Percentiles rank a stretch among this genome's conserved stretches.
Evolutionary conservation across 2,329 filamentous ascomycete species (phyloP).

Genomic region (Penicillium brasilianum): DNA sequence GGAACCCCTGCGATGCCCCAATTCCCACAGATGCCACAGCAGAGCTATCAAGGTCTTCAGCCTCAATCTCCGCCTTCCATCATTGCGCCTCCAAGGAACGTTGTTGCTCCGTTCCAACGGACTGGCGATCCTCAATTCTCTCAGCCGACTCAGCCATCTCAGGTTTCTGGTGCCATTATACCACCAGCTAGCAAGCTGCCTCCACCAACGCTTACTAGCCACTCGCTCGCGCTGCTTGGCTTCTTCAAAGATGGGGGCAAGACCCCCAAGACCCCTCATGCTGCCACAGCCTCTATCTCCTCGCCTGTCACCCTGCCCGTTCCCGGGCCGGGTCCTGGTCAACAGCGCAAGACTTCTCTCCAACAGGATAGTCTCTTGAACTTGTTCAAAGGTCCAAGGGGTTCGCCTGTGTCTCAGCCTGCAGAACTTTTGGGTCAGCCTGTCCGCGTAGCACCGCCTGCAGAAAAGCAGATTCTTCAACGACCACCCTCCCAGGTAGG

Average conservation of each 20-base stretch:
- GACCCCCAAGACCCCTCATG: conserved; percentile 31
- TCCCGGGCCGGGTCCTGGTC: conserved; percentile 17
- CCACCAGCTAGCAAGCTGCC: conserved; percentile 64
- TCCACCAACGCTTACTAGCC: conserved; percentile 61
- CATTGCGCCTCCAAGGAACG: conserved; percentile 30
- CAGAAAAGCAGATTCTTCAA: conserved; percentile 42
- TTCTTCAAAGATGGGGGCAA: conserved; percentile 57
- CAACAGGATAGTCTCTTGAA: conserved; percentile 47
- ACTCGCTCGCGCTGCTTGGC: conserved; percentile 63
- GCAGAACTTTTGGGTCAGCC: conserved; percentile 53
- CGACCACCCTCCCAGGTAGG: conserved; percentile 29
- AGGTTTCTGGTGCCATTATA: conserved; percentile 51
- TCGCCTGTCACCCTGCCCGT: neutral
- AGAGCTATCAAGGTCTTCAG: conserved; percentile 27
- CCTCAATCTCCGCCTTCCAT: conserved; percentile 23
- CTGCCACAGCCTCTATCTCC: conserved; percentile 24
- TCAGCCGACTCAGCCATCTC: conserved; percentile 40
- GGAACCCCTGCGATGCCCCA: conserved; percentile 30
- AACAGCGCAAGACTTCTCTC: conserved; percentile 36
- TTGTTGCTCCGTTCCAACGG: conserved; percentile 51
- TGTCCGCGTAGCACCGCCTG: conserved; percentile 35
- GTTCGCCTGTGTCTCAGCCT: conserved; percentile 25
- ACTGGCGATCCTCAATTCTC: conserved; percentile 54
- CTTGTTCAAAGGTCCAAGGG: conserved; percentile 37
- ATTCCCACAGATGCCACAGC: conserved; percentile 31